These are phyloP conservation scores for Mycena floridula DNA, from an alignment of 768 basidiomycete species.

Conservation along the genomic window DNA sequence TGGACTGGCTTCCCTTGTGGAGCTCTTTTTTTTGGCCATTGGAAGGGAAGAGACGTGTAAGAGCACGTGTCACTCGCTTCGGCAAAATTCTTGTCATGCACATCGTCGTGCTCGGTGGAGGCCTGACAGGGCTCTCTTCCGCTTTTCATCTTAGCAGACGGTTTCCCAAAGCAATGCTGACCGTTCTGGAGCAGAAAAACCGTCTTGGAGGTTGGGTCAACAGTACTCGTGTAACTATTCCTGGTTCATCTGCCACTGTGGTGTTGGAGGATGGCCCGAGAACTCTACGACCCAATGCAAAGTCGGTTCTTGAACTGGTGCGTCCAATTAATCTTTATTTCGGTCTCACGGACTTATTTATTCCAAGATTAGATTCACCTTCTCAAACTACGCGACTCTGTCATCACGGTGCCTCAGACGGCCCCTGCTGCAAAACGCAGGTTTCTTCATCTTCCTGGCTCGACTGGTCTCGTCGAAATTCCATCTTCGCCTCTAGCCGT, in stretches of 20 bases:
- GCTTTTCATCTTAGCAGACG: conserved; percentile 71
- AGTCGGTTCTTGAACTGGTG: conserved; percentile 75
- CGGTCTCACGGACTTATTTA: conserved; percentile 4
- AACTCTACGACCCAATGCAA: conserved; percentile 74
- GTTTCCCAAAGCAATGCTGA: conserved; percentile 53
- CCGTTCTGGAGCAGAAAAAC: conserved; percentile 59
- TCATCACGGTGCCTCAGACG: conserved; percentile 61
- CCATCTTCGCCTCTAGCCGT: conserved; percentile 35
- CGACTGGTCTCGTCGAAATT: conserved; percentile 45
- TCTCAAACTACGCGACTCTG: conserved; percentile 48
- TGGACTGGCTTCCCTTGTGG: conserved; percentile 1
- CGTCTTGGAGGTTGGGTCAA: conserved; percentile 85
- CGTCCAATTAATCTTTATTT: conserved; percentile 17
- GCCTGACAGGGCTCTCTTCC: conserved; percentile 74
- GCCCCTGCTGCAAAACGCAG: conserved; percentile 74
- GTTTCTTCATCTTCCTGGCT: conserved; percentile 56
- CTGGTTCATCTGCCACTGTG: conserved; percentile 30
- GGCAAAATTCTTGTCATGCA: conserved; percentile 12
- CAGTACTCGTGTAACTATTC: conserved; percentile 47
- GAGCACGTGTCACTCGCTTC: conserved; percentile 1
- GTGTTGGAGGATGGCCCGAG: conserved; percentile 84
- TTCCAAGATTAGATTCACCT: conserved; percentile 61
- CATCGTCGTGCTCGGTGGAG: conserved; percentile 74
- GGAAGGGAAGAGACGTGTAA: neutral
- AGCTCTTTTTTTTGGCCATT: conserved; percentile 12